These are phyloP conservation scores for Calonectria pteridis DNA, from an alignment of 2,329 filamentous ascomycete genomes.

Conservation along the genomic window DNA sequence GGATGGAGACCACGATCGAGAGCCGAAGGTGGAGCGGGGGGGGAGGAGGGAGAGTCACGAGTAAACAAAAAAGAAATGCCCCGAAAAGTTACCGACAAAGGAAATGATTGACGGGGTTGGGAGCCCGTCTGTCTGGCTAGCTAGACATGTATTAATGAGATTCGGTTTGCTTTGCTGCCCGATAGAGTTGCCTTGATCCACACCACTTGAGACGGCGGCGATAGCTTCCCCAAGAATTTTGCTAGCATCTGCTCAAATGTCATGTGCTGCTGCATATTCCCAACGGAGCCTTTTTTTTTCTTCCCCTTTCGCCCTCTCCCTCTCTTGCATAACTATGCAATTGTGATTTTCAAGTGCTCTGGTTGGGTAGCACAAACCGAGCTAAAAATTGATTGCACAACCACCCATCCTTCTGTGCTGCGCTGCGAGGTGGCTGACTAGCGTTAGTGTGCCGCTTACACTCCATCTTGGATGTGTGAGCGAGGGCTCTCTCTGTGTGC, in stretches of 20 bases:
- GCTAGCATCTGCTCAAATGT: not conserved
- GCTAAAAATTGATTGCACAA: not conserved
- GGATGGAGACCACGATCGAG: not conserved
- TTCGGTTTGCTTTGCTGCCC: not conserved
- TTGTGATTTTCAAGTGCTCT: not conserved
- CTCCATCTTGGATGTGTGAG: not conserved
- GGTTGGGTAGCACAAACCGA: not conserved
- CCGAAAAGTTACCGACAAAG: not conserved
- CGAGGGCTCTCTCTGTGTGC: not conserved
- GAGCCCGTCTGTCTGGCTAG: too few relatives aligned
- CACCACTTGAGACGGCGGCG: too few relatives aligned
- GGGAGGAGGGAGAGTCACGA: not conserved
- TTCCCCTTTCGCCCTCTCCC: not conserved
- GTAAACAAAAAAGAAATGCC: not conserved
- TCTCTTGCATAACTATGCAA: not conserved
- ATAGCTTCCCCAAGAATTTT: not conserved
- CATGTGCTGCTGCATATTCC: not conserved
- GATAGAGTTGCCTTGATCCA: not conserved
- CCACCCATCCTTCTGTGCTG: not conserved
- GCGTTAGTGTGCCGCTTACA: slow-evolving; percentile 5
- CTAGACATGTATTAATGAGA: not conserved
- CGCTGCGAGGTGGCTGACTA: not conserved
- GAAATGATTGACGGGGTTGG: not conserved
- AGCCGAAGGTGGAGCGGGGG: too few relatives aligned
- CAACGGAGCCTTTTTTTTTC: not conserved